These are phyloP conservation scores for Monilinia fructigena DNA, from an alignment of 2,329 filamentous ascomycete genomes.

Conservation along the genomic window DNA sequence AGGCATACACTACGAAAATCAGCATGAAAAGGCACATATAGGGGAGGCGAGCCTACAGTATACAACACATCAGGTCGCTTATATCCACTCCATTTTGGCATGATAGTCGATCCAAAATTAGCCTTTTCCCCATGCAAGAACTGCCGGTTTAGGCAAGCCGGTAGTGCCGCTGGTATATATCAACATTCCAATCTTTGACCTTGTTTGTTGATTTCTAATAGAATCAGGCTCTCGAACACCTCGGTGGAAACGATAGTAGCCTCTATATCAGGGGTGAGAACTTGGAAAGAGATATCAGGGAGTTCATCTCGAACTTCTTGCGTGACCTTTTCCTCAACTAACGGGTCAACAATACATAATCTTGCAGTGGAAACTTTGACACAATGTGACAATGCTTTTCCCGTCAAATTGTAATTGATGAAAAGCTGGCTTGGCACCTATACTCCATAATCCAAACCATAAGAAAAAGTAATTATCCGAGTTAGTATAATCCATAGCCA, in stretches of 20 bases:
- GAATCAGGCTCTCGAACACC: slow-evolving; percentile 58
- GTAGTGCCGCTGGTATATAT: slow-evolving; percentile 89
- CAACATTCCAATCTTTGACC: slow-evolving; percentile 63
- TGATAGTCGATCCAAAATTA: slow-evolving; percentile 53
- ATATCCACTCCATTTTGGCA: slow-evolving; percentile 56
- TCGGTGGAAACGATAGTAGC: slow-evolving; percentile 52
- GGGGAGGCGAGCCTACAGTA: slow-evolving; percentile 52
- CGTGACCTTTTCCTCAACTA: slow-evolving; percentile 54
- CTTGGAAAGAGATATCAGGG: slow-evolving; percentile 54
- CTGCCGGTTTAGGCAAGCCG: slow-evolving; percentile 76
- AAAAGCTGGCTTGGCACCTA: slow-evolving; percentile 82
- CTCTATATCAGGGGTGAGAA: slow-evolving; percentile 60
- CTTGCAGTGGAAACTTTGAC: slow-evolving; percentile 65
- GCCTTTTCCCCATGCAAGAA: slow-evolving; percentile 72
- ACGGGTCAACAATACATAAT: slow-evolving; percentile 67
- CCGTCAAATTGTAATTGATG: slow-evolving; percentile 81
- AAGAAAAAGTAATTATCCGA: slow-evolving; percentile 75
- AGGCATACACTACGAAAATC: slow-evolving; percentile 67
- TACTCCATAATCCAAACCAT: slow-evolving; percentile 73
- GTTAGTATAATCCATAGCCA: slow-evolving; percentile 80
- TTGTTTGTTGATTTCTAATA: slow-evolving; percentile 49
- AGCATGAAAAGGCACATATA: slow-evolving; percentile 27
- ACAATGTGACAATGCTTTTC: slow-evolving; percentile 71
- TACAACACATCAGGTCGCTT: slow-evolving; percentile 67
- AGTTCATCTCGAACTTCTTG: slow-evolving; percentile 56